phyloP scores from a whole-genome alignment of 2,329 filamentous ascomycete species.

The Phialemoniopsis sp. region DNA sequence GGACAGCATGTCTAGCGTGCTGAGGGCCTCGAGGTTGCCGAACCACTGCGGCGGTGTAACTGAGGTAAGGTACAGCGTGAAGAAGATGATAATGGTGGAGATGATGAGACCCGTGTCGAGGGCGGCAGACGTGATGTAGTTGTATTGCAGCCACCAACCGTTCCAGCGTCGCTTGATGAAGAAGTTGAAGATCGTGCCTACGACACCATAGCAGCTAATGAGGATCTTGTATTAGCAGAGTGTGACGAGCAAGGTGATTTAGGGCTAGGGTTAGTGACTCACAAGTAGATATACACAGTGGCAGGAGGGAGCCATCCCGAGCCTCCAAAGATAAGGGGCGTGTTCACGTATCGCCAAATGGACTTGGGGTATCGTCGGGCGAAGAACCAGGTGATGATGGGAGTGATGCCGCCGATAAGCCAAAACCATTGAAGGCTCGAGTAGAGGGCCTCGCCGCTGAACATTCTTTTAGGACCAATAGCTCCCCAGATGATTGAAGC shows the following conservation, averaged over 20 bases:
- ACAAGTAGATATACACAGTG: conserved; percentile 64
- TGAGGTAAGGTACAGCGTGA: conserved; percentile 59
- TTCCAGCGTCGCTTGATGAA: conserved; percentile 60
- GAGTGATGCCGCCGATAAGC: conserved; percentile 60
- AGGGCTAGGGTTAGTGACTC: too few relatives aligned
- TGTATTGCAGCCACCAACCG: conserved; percentile 76
- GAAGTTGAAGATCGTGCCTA: conserved; percentile 66
- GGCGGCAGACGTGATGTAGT: conserved; percentile 70
- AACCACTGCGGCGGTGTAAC: conserved; percentile 57
- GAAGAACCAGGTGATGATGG: conserved; percentile 59
- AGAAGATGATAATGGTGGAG: conserved; percentile 66
- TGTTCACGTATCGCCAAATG: conserved; percentile 61
- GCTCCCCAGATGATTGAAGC: conserved; percentile 70
- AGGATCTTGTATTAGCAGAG: not conserved
- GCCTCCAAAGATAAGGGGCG: conserved; percentile 65
- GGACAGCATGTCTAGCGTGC: conserved; percentile 41
- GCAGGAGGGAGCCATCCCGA: conserved; percentile 62
- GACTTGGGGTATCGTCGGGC: conserved; percentile 59
- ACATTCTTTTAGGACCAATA: conserved; percentile 68
- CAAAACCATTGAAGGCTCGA: conserved; percentile 65
- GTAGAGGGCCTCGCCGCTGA: conserved; percentile 60
- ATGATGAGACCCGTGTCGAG: conserved; percentile 66
- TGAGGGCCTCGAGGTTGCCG: conserved; percentile 45
- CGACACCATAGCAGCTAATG: conserved; percentile 56
- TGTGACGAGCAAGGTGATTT: too few relatives aligned